Evolutionary conservation across 2,329 filamentous ascomycete genomes (phyloP), one percentile per base, ranked within the genome.

Genomic region (Didymosphaeria variabile): DNA sequence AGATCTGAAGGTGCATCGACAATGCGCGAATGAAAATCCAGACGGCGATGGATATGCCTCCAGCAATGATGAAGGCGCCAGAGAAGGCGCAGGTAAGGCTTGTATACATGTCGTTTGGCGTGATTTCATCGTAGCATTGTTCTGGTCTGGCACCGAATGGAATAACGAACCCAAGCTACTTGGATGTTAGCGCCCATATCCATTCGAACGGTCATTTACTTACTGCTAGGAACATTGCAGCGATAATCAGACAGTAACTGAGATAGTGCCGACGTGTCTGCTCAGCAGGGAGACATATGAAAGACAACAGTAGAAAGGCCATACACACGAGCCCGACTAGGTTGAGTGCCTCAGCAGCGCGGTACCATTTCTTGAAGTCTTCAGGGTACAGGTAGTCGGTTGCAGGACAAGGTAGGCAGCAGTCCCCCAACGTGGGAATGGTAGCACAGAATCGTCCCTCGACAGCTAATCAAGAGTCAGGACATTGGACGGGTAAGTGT

Each of bases 1-100:
- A 97, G 66, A 99, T 97, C 79, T 98, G 95, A 29, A 99, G 88
- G 79, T 99, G 95, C 70, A 99, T 90, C 5, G 93, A 97, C 36
- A 98, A 81, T 0, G 94, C 91, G 65, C 95, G 89, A 62, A 97
- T 85, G 76, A 97, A 97, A 65, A 94, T 87, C 94, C 95, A 99
- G 78, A 97, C 89, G 34, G 93, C 88, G 49, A 90, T 91, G 32
- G 88, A 86, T 85, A 94, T 92, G 46, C 94, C 95, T 56, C 95
- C 95, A 32, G 94, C 87, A 54, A 98, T 86, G 54, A 99, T 82
- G 66, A 97, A 90, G 1, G 93, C 86, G 10, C 95, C 95, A 0
- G 94, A 97, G 61, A 93, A 90, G 5, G 93, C 95, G 76, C 95
- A 99, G 4, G 92, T 88, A 29, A 89, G 81, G 72, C 87, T 92